Evolutionary conservation across 1,284 basidiomycete genomes (phyloP).

Genomic region (Ustilago crameri): DNA sequence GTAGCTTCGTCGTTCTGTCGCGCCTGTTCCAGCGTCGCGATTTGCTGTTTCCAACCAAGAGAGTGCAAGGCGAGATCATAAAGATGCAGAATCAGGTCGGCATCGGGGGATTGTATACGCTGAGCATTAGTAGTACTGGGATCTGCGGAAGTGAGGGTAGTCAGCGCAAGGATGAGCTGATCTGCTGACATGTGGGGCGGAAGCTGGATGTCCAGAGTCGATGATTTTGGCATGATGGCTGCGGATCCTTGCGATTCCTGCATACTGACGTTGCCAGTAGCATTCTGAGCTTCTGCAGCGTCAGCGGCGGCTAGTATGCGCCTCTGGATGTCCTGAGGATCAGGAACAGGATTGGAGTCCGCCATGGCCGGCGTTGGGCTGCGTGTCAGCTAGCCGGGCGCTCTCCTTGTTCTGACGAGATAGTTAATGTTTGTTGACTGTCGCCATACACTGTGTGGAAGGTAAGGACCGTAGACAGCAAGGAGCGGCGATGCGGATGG

Average conservation of each 20-base stretch:
- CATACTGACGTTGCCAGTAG: constrained; percentile 16
- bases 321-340: constrained; percentile 45
- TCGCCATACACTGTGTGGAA: constrained; percentile 8
- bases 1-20: constrained; percentile 10
- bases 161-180: constrained; percentile 27
- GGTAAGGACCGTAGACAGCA: constrained; percentile 11
- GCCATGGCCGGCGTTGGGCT: constrained; percentile 34
- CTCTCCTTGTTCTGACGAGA: neutral
- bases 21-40: constrained; percentile 9
- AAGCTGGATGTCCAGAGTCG: constrained; percentile 22
- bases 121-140: constrained; percentile 14
- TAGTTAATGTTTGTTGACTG: constrained; percentile 1
- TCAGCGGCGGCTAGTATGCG: constrained; percentile 26
- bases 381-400: constrained; percentile 14
- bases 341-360: constrained; percentile 33
- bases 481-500: neutral
- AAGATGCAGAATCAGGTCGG: constrained; percentile 38
- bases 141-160: constrained; percentile 20
- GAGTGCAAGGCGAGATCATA: constrained; percentile 35
- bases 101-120: constrained; percentile 36
- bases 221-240: neutral
- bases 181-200: constrained; percentile 26
- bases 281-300: constrained; percentile 19
- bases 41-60: constrained; percentile 19
- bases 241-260: constrained; percentile 12